Conservation (phyloP, 179 eudicot species). For the Drosera spatulata region DNA sequence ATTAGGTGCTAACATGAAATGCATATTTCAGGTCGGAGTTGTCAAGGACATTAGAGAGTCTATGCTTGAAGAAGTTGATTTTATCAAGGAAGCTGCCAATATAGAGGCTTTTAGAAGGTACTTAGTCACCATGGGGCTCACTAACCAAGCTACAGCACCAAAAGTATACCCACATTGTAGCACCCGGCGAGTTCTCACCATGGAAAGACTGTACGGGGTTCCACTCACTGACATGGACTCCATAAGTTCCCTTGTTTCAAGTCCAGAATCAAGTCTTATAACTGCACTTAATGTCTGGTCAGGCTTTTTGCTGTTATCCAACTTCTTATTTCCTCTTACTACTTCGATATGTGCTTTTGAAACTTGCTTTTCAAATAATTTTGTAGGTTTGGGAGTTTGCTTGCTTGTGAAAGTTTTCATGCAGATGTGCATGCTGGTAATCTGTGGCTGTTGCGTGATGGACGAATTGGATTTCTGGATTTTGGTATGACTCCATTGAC, state of each 20-base stretch:
- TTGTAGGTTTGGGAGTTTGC: slow-evolving; percentile 97
- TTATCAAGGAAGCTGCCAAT: slow-evolving; percentile 82
- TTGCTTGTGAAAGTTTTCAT: slow-evolving; percentile 89
- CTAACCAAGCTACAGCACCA: slow-evolving; percentile 90
- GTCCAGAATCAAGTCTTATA: slow-evolving; percentile 83
- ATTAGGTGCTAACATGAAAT: background rate
- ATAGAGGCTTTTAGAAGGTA: slow-evolving; percentile 84
- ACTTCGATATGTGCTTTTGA: slow-evolving; percentile 6
- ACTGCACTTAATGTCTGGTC: slow-evolving; percentile 99
- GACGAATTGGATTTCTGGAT: slow-evolving; percentile 96
- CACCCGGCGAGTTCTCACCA: slow-evolving; percentile 64
- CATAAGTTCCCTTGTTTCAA: slow-evolving; percentile 80
- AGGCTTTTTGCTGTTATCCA: slow-evolving; percentile 6
- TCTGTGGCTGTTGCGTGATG: slow-evolving; percentile 89
- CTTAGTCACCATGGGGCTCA: slow-evolving; percentile 72
- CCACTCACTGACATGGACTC: slow-evolving; percentile 96
- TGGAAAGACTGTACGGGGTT: slow-evolving; percentile 98
- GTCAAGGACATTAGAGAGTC: slow-evolving; percentile 89
- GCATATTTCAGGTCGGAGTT: slow-evolving; percentile 60
- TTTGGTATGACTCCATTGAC: slow-evolving; percentile 46
- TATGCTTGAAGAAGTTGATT: slow-evolving; percentile 99
- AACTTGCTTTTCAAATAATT: slow-evolving; percentile 1
- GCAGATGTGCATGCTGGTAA: slow-evolving; percentile 99
- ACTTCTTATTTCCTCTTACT: slow-evolving; percentile 1
- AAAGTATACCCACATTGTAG: slow-evolving; percentile 71